Conservation (phyloP, 2,329 filamentous ascomycete genomes). For the Anthostomella pinea region DNA sequence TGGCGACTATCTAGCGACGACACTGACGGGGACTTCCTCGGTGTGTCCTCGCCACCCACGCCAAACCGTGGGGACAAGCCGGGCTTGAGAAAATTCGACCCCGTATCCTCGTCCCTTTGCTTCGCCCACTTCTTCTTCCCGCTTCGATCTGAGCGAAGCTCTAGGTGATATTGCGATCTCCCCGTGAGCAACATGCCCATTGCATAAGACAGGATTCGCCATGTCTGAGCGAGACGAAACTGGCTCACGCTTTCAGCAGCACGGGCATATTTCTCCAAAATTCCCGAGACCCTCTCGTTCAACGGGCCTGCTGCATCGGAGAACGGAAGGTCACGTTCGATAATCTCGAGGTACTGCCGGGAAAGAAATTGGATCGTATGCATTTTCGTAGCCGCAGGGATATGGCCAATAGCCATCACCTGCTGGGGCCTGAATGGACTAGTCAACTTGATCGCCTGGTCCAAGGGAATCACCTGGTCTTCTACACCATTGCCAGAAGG, state of each 20-base stretch:
- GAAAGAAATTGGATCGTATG: conserved; percentile 56
- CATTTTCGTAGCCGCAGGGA: conserved; percentile 50
- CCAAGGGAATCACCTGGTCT: conserved; percentile 49
- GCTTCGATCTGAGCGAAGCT: conserved; percentile 42
- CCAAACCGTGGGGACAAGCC: conserved; percentile 18
- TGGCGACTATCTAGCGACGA: conserved; percentile 34
- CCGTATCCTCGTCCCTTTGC: conserved; percentile 13
- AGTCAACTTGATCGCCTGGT: conserved; percentile 57
- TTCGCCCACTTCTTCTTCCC: conserved; percentile 12
- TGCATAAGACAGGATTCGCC: conserved; percentile 58
- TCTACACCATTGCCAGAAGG: conserved; percentile 42
- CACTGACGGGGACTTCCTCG: conserved; percentile 26
- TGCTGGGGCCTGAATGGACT: conserved; percentile 59
- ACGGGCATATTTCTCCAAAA: conserved; percentile 55
- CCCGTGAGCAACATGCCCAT: conserved; percentile 52
- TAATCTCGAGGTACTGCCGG: conserved; percentile 52
- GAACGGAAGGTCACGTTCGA: conserved; percentile 48
- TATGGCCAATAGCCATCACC: conserved; percentile 58
- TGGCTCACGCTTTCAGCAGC: conserved; percentile 56
- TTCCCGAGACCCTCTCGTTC: conserved; percentile 45
- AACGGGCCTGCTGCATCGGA: conserved; percentile 37
- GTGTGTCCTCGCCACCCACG: conserved; percentile 21
- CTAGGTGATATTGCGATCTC: conserved; percentile 56
- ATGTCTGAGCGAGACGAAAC: conserved; percentile 62
- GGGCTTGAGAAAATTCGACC: conserved; percentile 10